Percentiles rank a stretch among this genome's conserved stretches.
These are phyloP conservation scores for Linum tenue DNA, from an alignment of 345 rosid genomes.

Conservation along the genomic window DNA sequence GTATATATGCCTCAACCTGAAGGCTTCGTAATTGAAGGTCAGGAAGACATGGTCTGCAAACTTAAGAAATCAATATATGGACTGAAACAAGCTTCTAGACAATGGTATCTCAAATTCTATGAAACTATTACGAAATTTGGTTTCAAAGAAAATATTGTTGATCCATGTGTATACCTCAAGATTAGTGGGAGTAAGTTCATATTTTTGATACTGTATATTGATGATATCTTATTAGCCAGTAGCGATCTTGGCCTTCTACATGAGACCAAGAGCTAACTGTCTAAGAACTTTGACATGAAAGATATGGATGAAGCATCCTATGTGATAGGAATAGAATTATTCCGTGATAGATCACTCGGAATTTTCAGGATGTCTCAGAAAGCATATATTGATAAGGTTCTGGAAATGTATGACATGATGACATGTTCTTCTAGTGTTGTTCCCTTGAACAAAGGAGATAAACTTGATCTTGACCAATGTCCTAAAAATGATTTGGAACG, in stretches of 20 bases:
- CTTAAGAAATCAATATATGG: neutral
- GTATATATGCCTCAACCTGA: neutral
- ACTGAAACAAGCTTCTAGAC: neutral
- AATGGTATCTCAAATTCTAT: neutral
- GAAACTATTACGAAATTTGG: neutral
- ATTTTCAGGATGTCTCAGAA: too few relatives aligned
- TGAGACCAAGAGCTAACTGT: neutral
- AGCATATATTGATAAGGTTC: too few relatives aligned
- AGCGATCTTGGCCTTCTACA: neutral
- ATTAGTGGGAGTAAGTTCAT: neutral
- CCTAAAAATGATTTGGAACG: neutral
- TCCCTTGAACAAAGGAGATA: neutral
- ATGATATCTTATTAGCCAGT: neutral
- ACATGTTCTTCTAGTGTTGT: neutral
- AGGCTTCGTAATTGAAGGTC: neutral
- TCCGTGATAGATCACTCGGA: too few relatives aligned
- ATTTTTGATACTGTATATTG: neutral
- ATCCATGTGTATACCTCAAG: neutral
- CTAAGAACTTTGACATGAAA: neutral
- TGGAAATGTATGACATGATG: neutral
- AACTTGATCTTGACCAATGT: neutral
- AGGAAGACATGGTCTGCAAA: neutral
- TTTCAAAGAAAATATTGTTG: neutral
- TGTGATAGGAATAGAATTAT: too few relatives aligned
- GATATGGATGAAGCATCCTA: neutral